Evolutionary conservation across 345 rosid genomes (phyloP), one percentile per base, ranked within the genome.

Genomic region (Brassica cretica): DNA sequence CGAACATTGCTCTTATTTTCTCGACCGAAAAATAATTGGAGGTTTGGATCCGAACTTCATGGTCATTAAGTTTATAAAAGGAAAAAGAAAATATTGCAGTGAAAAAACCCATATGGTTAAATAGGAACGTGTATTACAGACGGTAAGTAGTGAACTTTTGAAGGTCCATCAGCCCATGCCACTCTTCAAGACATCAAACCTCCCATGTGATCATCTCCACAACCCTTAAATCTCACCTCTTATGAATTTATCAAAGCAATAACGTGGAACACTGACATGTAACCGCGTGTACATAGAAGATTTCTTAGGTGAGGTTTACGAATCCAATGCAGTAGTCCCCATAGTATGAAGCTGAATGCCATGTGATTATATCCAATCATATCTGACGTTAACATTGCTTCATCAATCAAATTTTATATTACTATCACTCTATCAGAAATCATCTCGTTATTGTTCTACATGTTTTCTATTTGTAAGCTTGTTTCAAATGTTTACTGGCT

Each of bases 131-230:
- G 44, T 30, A 27, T 11, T 9, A 25, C 11, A 63, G 4, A 30
- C 5, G 18, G 19, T 63, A 30, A 16, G 46, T 64, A 16, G 61
- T 5, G 78, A 74, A 58, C 25, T 67, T 61, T 49, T 68, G 56
- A 68, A 74, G 33, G 51, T 27, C 30, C 30, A 27, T 27, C 30
- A 27, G 30, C 12, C 67, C 25, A 51, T 70, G 66, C 55, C 33
- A 71, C 18, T 60, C 77, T 53, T 35, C 49, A 74, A 61, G 46
- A 60, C 15, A 61, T 33, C 14, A n/a, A 70, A 64, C 79, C 56
- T 56, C 79, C 79, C 82, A 80, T 74, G 82, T 74, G 79, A 73
- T 59, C 39, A 63, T 33, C 75, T 79, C 18, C 66, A 79, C 53
- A 63, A 69, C 60, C 27, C 75, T 79, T 68, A 63, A 67, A 62